Conservation (phyloP, 2,329 filamentous ascomycete genomes). For the Boeremia lycopersici region DNA sequence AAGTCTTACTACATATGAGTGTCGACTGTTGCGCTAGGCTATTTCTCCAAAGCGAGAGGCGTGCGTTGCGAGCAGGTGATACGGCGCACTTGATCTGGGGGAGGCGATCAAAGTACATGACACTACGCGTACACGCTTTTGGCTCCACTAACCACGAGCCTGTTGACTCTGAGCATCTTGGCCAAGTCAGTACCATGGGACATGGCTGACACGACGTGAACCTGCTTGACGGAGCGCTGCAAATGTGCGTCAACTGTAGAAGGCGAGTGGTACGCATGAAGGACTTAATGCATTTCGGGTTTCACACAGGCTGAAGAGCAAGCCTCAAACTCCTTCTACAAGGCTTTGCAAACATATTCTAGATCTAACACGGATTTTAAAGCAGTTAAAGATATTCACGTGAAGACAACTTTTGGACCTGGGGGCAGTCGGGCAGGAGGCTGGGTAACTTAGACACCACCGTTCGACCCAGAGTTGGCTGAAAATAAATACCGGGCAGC, state of each 20-base stretch:
- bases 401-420: too few relatives aligned
- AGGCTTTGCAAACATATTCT: background rate
- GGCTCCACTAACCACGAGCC: background rate
- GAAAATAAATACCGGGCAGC: too few relatives aligned
- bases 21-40: too few relatives aligned
- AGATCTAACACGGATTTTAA: background rate
- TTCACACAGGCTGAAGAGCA: background rate
- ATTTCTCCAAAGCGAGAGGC: too few relatives aligned
- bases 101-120: background rate
- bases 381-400: background rate
- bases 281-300: background rate
- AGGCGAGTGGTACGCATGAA: constrained; percentile 3
- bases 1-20: background rate
- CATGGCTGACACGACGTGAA: background rate
- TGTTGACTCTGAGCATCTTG: background rate
- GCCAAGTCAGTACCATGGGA: background rate
- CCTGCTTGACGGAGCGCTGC: background rate
- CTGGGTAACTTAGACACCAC: too few relatives aligned
- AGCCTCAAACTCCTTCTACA: background rate
- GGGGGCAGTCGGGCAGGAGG: too few relatives aligned
- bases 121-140: background rate
- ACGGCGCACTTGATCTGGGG: background rate
- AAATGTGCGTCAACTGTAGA: background rate
- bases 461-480: too few relatives aligned
- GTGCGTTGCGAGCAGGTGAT: constrained; percentile 6